These are phyloP conservation scores for Salix suchowensis DNA, from an alignment of 345 rosid genomes.

Conservation along the genomic window DNA sequence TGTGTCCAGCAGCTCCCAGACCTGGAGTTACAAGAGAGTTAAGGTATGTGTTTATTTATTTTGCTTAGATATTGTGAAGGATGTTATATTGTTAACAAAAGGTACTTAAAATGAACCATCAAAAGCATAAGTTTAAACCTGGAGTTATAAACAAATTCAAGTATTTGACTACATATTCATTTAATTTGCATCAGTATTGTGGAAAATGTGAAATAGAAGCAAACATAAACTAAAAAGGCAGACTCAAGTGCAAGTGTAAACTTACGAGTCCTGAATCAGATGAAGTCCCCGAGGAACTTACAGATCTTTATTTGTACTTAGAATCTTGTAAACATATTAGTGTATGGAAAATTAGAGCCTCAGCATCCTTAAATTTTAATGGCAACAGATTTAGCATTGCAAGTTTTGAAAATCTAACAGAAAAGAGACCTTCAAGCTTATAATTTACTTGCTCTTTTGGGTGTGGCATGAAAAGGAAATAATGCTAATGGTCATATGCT, in stretches of 20 bases:
- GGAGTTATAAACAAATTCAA: too few species aligned
- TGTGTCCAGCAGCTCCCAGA: slow-evolving; percentile 92
- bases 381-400: background rate
- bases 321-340: too few species aligned
- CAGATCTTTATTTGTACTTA: background rate
- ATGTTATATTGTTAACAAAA: too few species aligned
- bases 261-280: background rate
- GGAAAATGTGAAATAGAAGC: background rate
- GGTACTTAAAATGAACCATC: too few species aligned
- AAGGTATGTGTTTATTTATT: slow-evolving; percentile 42
- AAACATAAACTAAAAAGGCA: background rate
- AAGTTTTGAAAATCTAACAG: background rate
- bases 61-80: background rate
- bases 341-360: background rate
- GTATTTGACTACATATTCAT: too few species aligned
- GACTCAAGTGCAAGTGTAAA: too few species aligned
- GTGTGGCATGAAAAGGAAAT: background rate
- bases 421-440: background rate
- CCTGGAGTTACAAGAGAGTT: slow-evolving; percentile 91
- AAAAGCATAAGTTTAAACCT: too few species aligned
- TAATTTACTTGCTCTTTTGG: background rate
- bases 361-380: background rate
- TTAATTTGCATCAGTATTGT: background rate
- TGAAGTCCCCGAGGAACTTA: background rate
- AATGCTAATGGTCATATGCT: background rate